Conservation (phyloP, 768 basidiomycete species). For the Kwoniella bestiolae region DNA sequence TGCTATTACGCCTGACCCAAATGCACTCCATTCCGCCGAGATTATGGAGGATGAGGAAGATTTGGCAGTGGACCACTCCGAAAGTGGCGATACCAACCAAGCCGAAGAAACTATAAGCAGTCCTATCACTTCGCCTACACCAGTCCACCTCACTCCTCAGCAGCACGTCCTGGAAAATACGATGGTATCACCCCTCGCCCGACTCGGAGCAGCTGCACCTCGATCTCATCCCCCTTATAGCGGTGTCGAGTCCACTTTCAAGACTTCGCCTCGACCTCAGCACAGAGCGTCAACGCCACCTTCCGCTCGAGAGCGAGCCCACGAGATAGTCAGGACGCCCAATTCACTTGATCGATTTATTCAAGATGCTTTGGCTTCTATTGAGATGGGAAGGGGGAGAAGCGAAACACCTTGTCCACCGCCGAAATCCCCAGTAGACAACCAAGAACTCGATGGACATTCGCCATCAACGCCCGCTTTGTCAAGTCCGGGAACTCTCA, state of each 20-base stretch:
- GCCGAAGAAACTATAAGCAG: not conserved
- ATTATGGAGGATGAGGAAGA: not conserved
- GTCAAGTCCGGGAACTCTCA: too few relatives aligned
- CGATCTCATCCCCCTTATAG: not conserved
- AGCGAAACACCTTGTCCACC: slow-evolving; percentile 5
- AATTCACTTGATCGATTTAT: slow-evolving; percentile 6
- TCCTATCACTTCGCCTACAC: not conserved
- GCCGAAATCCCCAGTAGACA: not conserved
- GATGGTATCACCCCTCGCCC: not conserved
- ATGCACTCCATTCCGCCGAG: too few relatives aligned
- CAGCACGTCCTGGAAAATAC: not conserved
- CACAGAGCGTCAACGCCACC: too few relatives aligned
- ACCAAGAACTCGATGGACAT: too few relatives aligned
- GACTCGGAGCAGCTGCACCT: not conserved
- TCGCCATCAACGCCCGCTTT: too few relatives aligned
- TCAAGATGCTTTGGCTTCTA: not conserved
- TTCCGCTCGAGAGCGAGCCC: too few relatives aligned
- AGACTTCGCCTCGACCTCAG: not conserved
- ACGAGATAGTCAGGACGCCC: not conserved
- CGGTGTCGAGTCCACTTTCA: not conserved
- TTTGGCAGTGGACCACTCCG: not conserved
- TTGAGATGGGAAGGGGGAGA: not conserved
- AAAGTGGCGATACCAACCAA: not conserved
- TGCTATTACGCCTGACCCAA: too few relatives aligned
- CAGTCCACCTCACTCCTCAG: not conserved